phyloP scores from a whole-genome alignment of 2,329 filamentous ascomycete genomes.

The Botryosphaeria dothidea region DNA sequence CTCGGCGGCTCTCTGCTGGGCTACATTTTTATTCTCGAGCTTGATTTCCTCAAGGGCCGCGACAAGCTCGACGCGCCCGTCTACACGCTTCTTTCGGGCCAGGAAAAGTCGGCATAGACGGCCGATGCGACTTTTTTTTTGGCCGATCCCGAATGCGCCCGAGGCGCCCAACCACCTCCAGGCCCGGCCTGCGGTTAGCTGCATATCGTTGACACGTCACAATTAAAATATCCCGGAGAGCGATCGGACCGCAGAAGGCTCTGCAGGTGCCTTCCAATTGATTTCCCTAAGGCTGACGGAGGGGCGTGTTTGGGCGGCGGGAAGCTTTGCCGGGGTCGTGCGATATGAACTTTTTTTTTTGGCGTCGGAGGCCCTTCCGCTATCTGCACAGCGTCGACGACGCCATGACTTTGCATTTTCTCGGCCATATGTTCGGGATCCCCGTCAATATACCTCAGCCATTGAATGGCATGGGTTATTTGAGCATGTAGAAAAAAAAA shows the following conservation, averaged over 20 bases:
- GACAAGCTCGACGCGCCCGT: conserved; percentile 85
- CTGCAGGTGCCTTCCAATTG: conserved; percentile 6
- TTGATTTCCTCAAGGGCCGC: conserved; percentile 88
- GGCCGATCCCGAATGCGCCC: conserved; percentile 17
- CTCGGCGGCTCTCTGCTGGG: conserved; percentile 84
- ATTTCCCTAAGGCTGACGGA: conserved; percentile 16
- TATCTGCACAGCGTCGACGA: background rate
- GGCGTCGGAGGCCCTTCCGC: conserved; percentile 8
- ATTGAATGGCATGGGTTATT: background rate
- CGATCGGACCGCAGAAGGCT: conserved; percentile 3
- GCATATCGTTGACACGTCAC: conserved; percentile 18
- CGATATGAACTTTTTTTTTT: conserved; percentile 5
- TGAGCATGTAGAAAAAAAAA: background rate
- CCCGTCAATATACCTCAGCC: background rate
- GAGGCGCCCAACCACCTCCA: conserved; percentile 15
- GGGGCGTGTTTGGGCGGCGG: background rate
- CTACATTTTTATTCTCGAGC: conserved; percentile 93
- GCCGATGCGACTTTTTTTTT: background rate
- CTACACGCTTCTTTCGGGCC: conserved; percentile 75
- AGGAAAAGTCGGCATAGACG: conserved; percentile 38
- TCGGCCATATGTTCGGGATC: conserved; percentile 1
- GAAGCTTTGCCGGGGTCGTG: conserved; percentile 18
- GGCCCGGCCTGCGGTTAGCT: conserved; percentile 14
- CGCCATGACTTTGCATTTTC: background rate
- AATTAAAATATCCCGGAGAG: conserved; percentile 1